Percentiles rank a stretch among this genome's conserved stretches.
These are phyloP conservation scores for Echium plantagineum DNA, from an alignment of 257 asterid species.

Conservation along the genomic window DNA sequence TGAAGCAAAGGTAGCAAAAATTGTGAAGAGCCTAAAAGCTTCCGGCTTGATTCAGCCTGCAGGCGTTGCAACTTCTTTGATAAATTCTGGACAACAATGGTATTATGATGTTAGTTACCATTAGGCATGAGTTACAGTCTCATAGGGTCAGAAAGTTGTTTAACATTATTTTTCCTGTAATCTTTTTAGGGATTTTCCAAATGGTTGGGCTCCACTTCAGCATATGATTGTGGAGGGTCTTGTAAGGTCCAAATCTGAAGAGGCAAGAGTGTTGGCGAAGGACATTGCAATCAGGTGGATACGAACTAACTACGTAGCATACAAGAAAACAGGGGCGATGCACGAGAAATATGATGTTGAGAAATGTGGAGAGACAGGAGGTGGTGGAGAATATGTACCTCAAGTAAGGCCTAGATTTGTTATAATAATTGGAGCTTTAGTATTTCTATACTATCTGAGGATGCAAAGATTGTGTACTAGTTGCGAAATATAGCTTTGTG, in stretches of 20 bases:
- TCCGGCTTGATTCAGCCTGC: constrained; percentile 59
- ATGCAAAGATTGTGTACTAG: too few relatives aligned
- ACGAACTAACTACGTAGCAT: constrained; percentile 59
- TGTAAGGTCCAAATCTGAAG: constrained; percentile 32
- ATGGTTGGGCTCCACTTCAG: constrained; percentile 96
- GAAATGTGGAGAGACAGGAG: constrained; percentile 68
- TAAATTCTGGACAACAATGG: constrained; percentile 90
- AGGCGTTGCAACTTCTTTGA: constrained; percentile 76
- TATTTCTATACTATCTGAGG: neutral
- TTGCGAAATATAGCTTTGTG: too few relatives aligned
- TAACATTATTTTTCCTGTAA: neutral
- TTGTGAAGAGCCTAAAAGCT: constrained; percentile 36
- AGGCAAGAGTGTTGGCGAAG: constrained; percentile 39
- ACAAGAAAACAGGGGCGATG: constrained; percentile 64
- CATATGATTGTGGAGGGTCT: constrained; percentile 91
- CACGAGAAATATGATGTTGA: constrained; percentile 73
- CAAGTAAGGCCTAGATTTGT: constrained; percentile 46
- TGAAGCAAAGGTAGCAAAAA: constrained; percentile 33
- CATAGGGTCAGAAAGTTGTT: neutral
- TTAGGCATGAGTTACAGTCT: neutral
- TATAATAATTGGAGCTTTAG: neutral
- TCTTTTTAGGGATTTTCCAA: constrained; percentile 66
- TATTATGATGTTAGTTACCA: constrained; percentile 1
- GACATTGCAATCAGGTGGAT: constrained; percentile 71
- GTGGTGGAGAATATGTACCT: constrained; percentile 85